These are phyloP conservation scores for Arxiozyma heterogenica DNA, from an alignment of 1,139 yeast genomes.

Conservation along the genomic window DNA sequence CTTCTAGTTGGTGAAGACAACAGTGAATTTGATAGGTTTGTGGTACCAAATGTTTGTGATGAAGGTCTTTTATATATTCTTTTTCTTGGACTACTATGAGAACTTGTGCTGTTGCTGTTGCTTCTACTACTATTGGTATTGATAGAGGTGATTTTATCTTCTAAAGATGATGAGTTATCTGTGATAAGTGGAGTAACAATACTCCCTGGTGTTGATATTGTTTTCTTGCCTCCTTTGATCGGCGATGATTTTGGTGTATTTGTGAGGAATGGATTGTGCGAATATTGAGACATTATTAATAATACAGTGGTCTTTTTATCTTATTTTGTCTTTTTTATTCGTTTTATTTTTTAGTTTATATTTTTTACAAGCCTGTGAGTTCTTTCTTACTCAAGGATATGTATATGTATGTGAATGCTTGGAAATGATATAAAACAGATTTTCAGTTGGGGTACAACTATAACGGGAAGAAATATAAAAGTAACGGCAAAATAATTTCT, in stretches of 20 bases:
- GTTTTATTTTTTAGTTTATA: not conserved
- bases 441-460: not conserved
- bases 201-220: slow-evolving; percentile 1
- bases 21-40: slow-evolving; percentile 10
- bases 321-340: not conserved
- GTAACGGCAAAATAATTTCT: not conserved
- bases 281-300: not conserved
- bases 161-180: not conserved
- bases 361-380: no score
- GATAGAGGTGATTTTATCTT: slow-evolving; percentile 16
- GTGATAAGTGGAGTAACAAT: slow-evolving; percentile 28
- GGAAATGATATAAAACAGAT: not conserved
- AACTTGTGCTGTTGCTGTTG: slow-evolving; percentile 3
- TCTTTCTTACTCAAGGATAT: not conserved
- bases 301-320: not conserved
- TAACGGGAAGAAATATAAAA: not conserved
- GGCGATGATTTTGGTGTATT: slow-evolving; percentile 5
- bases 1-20: slow-evolving; percentile 27
- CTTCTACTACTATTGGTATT: slow-evolving; percentile 14
- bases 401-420: no score
- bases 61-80: slow-evolving; percentile 20
- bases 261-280: slow-evolving; percentile 3
- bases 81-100: not conserved
- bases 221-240: not conserved
- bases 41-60: slow-evolving; percentile 3